Base-by-base conservation (phyloP, 805 yeast genomes). In the Ogataea neopini region DNA sequence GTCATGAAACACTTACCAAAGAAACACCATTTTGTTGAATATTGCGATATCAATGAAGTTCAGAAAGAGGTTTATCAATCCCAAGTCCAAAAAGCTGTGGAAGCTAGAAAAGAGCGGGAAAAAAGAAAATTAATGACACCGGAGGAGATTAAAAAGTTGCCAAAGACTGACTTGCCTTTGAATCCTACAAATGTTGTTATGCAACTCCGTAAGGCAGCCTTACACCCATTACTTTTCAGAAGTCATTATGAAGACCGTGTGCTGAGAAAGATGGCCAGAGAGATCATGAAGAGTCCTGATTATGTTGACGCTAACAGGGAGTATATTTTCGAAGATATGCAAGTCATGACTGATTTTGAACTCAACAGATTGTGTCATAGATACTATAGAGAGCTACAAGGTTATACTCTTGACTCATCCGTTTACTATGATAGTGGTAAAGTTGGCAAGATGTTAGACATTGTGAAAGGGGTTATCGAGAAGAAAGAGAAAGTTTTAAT, bases 291-390 rank as follows among this genome's bases (percentile, higher is more conserved):
- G 47, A 97, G 91, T 60, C 88, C 89, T 0, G 82, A 79, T 44
- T 94, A 94, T 66, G 55, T 52, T 2, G 81, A 82, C 47, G 97
- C 98, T 14, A 90, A 89, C 62, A 70, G 73, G 52, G 72, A 79
- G 34, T 94, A 76, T 60, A 91, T 94, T 49, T 81, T 63, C 60
- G 99, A 94, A 70, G 99, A 94, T 66, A 91, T 94, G 98, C 81
- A 81, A 63, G 88, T 86, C 11, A 89, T 94, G 97, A 78, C 88
- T 7, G 99, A 94, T 71, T 87, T 79, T 64, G 99, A 94, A 68
- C 73, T 94, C 43, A 83, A 90, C 60, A 71, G 73, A 14, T 70
- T 94, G 44, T 89, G 97, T 63, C 71, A 71, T 36, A 80, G 79
- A 53, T 92, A 86, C 66, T 87, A 91, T 25, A 69, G 65, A n/a